Evolutionary conservation across 306 rosid species (phyloP).

Genomic region (Cicer pinnatifidum): DNA sequence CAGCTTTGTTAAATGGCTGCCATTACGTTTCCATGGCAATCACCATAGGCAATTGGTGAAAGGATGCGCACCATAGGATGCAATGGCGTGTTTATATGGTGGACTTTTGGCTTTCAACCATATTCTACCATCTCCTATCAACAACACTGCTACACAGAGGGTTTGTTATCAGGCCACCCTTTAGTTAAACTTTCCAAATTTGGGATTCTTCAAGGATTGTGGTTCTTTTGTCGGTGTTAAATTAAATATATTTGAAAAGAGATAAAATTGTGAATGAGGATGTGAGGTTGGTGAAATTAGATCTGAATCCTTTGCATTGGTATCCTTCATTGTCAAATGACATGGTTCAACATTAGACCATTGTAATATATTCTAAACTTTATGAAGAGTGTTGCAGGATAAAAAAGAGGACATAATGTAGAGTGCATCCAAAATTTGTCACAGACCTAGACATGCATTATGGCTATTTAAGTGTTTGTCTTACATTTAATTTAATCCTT

Average conservation of each 20-base stretch:
- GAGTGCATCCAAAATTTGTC: slow-evolving; percentile 15
- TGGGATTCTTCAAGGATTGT: not conserved
- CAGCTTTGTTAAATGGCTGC: too few species aligned
- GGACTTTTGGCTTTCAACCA: too few species aligned
- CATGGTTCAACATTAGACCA: not conserved
- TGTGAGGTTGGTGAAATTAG: not conserved
- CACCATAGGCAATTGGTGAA: too few species aligned
- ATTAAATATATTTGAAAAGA: not conserved
- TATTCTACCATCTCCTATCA: too few species aligned
- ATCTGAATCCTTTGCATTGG: not conserved
- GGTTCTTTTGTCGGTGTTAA: not conserved
- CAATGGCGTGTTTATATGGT: too few species aligned
- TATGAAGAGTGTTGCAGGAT: slow-evolving; percentile 10
- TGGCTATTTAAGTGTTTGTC: not conserved
- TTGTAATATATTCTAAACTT: not conserved
- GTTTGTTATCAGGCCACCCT: not conserved
- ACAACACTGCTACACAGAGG: not conserved
- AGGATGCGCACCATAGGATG: too few species aligned
- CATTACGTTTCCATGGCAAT: too few species aligned
- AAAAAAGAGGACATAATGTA: slow-evolving; percentile 6
- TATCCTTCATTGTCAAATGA: slow-evolving; percentile 14
- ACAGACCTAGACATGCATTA: slow-evolving; percentile 21
- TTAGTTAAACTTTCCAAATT: slow-evolving; percentile 31
- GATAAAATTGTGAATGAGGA: not conserved
- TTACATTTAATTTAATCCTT: not conserved